These are phyloP conservation scores for Juncus effusus DNA, from an alignment of 176 grass and related monocot species.

Conservation along the genomic window DNA sequence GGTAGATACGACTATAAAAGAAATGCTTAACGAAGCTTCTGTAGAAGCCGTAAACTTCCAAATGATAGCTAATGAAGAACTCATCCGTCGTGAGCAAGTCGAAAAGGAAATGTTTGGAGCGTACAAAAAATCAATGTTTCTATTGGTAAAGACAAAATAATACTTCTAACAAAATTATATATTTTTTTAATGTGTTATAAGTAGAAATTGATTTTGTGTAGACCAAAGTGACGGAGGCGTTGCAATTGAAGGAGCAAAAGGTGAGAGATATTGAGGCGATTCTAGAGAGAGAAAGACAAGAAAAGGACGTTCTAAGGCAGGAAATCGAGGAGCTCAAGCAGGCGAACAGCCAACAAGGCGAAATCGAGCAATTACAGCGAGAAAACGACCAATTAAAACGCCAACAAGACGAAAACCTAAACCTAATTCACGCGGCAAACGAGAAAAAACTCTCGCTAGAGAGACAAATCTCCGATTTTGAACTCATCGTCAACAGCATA, in stretches of 20 bases:
- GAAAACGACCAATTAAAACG: conserved; percentile 19
- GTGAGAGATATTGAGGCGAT: conserved; percentile 36
- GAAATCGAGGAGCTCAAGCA: conserved; percentile 30
- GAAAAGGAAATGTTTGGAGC: conserved; percentile 31
- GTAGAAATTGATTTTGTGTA: neutral
- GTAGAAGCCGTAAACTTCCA: conserved; percentile 34
- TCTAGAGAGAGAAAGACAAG: conserved; percentile 31
- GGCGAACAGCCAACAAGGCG: conserved; percentile 2
- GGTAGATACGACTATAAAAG: conserved; percentile 27
- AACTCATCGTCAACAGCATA: conserved; percentile 21
- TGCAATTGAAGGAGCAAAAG: conserved; percentile 10
- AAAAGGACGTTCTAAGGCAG: conserved; percentile 31
- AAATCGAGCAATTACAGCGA: conserved; percentile 22
- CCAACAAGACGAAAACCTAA: conserved; percentile 27
- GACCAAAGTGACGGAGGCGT: conserved; percentile 30
- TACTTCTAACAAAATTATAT: neutral
- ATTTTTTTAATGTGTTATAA: neutral
- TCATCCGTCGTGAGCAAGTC: conserved; percentile 20
- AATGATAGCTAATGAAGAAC: conserved; percentile 33
- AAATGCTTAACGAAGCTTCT: conserved; percentile 34
- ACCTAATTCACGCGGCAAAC: conserved; percentile 29
- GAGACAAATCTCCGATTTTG: conserved; percentile 26
- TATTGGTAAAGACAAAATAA: conserved; percentile 32
- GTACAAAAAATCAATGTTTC: conserved; percentile 25
- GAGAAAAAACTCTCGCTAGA: conserved; percentile 26